These are phyloP conservation scores for Trichophyton schoenleinii DNA, from an alignment of 2,329 filamentous ascomycete genomes.

Conservation along the genomic window DNA sequence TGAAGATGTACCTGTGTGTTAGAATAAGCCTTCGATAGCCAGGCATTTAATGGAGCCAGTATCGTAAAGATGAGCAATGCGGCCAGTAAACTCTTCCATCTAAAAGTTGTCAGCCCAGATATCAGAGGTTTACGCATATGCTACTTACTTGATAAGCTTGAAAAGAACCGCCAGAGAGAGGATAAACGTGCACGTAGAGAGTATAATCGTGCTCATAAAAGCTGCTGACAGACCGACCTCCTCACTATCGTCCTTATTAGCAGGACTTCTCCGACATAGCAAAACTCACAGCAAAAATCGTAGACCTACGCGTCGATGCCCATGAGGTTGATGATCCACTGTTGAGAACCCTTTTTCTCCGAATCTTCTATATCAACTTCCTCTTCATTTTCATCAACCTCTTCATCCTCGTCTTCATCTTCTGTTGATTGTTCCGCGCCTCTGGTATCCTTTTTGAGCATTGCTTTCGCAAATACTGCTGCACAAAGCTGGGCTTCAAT, in stretches of 20 bases:
- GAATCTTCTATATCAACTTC: not conserved
- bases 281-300: not conserved
- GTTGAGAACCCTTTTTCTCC: not conserved
- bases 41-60: not conserved
- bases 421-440: not conserved
- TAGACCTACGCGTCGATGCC: not conserved
- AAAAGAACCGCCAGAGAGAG: not conserved
- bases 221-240: not conserved
- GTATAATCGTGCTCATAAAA: not conserved
- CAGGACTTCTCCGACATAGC: not conserved
- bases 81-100: constrained; percentile 2
- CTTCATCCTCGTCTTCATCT: not conserved
- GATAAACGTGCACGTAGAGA: constrained; percentile 1
- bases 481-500: constrained; percentile 5
- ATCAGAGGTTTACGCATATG: not conserved
- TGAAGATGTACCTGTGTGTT: not conserved
- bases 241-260: not conserved
- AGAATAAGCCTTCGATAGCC: not conserved
- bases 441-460: not conserved
- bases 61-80: not conserved
- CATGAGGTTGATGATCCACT: constrained; percentile 5
- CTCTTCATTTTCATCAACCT: not conserved
- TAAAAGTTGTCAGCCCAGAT: not conserved
- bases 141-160: not conserved
- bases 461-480: constrained; percentile 3